These are phyloP conservation scores for Lachnellula hyalina DNA, from an alignment of 2,329 filamentous ascomycete species.

Conservation along the genomic window DNA sequence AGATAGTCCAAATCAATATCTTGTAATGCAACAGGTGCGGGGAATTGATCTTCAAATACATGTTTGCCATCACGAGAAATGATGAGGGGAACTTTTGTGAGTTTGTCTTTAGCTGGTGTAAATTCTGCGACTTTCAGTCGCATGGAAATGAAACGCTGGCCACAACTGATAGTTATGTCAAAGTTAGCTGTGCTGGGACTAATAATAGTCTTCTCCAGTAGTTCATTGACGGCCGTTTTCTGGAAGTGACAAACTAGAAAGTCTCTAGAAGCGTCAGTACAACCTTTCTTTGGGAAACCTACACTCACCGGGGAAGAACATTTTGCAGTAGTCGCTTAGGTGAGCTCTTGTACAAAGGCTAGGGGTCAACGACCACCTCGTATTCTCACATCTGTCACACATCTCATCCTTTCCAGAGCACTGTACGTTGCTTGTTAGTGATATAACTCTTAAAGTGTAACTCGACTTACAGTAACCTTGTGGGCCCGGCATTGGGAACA, in stretches of 20 bases:
- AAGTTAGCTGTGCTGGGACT: background rate
- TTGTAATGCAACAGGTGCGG: conserved; percentile 1
- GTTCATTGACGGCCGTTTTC: background rate
- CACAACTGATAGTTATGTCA: conserved; percentile 3
- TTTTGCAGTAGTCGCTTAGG: conserved; percentile 3
- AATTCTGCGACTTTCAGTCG: conserved; percentile 3
- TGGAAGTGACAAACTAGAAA: background rate
- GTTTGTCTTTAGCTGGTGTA: background rate
- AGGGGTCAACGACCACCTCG: background rate
- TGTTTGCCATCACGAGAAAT: background rate
- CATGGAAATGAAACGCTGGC: background rate
- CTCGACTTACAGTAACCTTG: background rate
- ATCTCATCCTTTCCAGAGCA: background rate
- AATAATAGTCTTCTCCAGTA: background rate
- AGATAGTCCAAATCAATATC: background rate
- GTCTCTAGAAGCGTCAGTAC: background rate
- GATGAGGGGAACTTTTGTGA: background rate
- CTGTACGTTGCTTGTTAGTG: background rate
- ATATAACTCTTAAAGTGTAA: background rate
- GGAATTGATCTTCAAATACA: background rate
- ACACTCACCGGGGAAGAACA: conserved; percentile 8
- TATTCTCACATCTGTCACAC: conserved; percentile 1
- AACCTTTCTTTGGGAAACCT: background rate
- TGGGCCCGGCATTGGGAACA: conserved; percentile 2
- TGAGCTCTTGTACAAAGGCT: conserved; percentile 1